Percentiles rank a stretch among this genome's conserved stretches.
Evolutionary conservation across 2,329 filamentous ascomycete species (phyloP).

Genomic region (Mycosphaerella arachidis): DNA sequence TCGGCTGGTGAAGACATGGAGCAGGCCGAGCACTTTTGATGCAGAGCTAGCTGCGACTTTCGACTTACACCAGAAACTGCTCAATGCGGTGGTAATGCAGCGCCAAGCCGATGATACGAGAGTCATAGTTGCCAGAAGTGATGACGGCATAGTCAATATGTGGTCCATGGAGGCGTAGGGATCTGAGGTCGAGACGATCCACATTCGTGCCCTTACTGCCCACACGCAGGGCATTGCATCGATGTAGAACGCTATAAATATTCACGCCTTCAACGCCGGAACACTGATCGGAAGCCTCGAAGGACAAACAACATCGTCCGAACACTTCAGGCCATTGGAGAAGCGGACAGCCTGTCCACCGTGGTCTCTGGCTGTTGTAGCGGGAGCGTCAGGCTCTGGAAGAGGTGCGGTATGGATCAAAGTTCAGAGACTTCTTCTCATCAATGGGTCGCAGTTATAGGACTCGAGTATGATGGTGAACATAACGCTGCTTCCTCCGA

Average conservation of each 20-base stretch:
- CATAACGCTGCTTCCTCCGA: background rate
- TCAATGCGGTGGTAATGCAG: slow-evolving; percentile 10
- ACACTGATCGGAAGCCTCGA: slow-evolving; percentile 4
- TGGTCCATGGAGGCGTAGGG: slow-evolving; percentile 4
- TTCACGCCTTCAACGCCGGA: background rate
- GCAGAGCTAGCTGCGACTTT: slow-evolving; percentile 2
- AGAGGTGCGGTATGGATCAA: background rate
- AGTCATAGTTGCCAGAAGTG: slow-evolving; percentile 5
- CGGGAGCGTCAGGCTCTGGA: background rate
- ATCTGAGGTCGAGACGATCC: background rate
- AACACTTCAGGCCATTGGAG: background rate
- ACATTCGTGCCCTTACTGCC: background rate
- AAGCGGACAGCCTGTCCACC: background rate
- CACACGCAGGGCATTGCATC: background rate
- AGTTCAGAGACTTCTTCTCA: background rate
- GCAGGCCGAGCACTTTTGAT: background rate
- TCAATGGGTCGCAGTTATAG: background rate
- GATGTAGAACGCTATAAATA: background rate
- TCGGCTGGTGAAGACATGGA: slow-evolving; percentile 15
- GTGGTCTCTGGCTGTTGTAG: background rate
- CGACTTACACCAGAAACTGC: slow-evolving; percentile 5
- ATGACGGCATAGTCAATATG: slow-evolving; percentile 7
- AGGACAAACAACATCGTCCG: slow-evolving; percentile 6
- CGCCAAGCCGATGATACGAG: background rate
- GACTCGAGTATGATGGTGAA: background rate